Evolutionary conservation across 1,284 basidiomycete genomes (phyloP), one percentile per base, ranked within the genome.

Genomic region (Mycena sp.): DNA sequence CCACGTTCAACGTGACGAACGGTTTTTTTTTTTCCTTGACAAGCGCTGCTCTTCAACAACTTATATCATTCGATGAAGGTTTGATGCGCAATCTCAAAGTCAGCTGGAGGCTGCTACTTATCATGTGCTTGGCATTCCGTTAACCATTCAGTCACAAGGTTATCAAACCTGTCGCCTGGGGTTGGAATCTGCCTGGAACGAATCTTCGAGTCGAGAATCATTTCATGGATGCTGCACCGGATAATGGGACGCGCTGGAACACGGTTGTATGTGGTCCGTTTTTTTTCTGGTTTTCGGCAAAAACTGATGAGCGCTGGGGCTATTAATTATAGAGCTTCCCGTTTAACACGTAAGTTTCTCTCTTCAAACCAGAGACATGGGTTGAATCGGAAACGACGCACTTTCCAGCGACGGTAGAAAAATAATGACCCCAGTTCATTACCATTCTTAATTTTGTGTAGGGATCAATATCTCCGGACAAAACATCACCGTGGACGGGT

Each of bases 81-180:
- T 53, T 59, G 41, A 25, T 59, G 49, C 58, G 58, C 26, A 59
- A 59, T 35, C 48, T 59, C 58, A 59, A 59, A 41, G 58, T 59
- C 10, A 26, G 40, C n/a, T 32, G 12, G 19, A 30, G n/a, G n/a
- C 28, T 6, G 40, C 17, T 30, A 21, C 19, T 17, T 23, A 10
- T 30, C 5, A n/a, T n/a, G n/a, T n/a, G n/a, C n/a, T n/a, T 26
- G 30, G 25, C 30, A 17, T 28, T 21, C 17, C 32, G n/a, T n/a
- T 23, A 17, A 44, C 35, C 46, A 23, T 46, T 44, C 17, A 38
- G 54, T 56, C 25, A 46, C 60, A 83, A 84, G 69, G 77, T 82
- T 51, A 79, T 80, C 70, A 83, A 84, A 61, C 83, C 83, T n/a
- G 74, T 84, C 60, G 83, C 82, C 6, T 84, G 82, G 82, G 80